Conservation (phyloP, 495 filamentous ascomycete genomes). For the Cladorrhinum samala region DNA sequence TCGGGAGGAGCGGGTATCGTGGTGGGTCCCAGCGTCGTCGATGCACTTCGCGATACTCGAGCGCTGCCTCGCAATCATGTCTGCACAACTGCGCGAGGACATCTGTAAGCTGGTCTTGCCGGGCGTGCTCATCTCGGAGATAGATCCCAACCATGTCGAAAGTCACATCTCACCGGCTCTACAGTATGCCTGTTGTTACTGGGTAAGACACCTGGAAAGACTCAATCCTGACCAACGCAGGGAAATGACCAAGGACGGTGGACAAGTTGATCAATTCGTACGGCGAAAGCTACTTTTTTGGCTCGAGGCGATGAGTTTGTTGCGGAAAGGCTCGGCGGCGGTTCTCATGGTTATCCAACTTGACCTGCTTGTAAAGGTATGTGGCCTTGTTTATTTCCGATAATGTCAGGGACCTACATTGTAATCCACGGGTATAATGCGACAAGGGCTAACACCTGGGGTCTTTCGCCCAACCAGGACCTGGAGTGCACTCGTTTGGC, state of each 20-base stretch:
- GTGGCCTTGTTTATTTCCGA: background rate
- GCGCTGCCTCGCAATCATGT: background rate
- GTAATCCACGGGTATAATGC: background rate
- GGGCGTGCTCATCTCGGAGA: background rate
- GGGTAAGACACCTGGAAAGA: background rate
- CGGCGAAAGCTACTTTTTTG: background rate
- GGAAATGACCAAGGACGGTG: background rate
- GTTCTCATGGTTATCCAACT: background rate
- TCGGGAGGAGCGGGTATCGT: too few species aligned
- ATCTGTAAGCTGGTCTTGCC: background rate
- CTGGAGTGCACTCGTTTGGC: background rate
- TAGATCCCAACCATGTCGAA: background rate
- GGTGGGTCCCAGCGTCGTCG: background rate
- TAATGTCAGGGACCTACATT: background rate
- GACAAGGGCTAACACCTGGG: too few species aligned
- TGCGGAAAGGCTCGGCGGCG: background rate
- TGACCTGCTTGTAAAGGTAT: background rate
- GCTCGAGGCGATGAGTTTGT: background rate
- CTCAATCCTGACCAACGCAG: background rate
- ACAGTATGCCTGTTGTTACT: constrained; percentile 5
- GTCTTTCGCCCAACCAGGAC: too few species aligned
- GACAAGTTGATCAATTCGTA: background rate
- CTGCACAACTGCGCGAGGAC: background rate
- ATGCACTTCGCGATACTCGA: background rate
- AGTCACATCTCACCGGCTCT: background rate